Evolutionary conservation across 2,329 filamentous ascomycete species (phyloP).

Genomic region (Calonectria pseudoreteaudii): DNA sequence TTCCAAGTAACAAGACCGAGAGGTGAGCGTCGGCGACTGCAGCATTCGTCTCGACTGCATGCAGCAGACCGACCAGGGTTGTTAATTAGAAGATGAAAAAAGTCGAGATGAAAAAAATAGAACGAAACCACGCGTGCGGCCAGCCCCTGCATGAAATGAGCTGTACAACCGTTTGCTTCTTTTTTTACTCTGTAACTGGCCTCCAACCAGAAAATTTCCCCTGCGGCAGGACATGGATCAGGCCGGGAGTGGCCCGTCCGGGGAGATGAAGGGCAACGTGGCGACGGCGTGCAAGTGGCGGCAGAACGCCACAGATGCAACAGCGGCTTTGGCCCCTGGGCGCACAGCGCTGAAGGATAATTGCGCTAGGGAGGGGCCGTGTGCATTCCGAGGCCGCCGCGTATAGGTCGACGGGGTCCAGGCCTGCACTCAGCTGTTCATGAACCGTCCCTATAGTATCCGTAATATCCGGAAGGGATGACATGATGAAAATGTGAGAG

Average conservation of each 20-base stretch:
- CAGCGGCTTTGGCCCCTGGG: not conserved
- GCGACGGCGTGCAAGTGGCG: constrained; percentile 10
- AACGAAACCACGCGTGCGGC: not conserved
- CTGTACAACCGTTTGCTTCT: constrained; percentile 16
- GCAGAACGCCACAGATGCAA: constrained; percentile 18
- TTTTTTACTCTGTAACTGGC: constrained; percentile 3
- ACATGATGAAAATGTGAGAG: not conserved
- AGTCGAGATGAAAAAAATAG: constrained; percentile 6
- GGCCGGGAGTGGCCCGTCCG: constrained; percentile 1
- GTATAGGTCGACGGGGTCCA: not conserved
- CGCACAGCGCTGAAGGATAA: not conserved
- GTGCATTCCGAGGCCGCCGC: not conserved
- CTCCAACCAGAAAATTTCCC: not conserved
- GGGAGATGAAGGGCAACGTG: constrained; percentile 25
- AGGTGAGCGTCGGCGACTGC: not conserved
- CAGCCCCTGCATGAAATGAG: constrained; percentile 28
- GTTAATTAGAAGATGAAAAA: not conserved
- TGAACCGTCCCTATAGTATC: not conserved
- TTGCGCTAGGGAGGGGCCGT: not conserved
- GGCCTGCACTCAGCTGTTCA: not conserved
- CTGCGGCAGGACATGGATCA: constrained; percentile 13
- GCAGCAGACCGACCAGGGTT: not conserved
- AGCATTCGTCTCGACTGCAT: not conserved
- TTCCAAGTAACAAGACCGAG: not conserved
- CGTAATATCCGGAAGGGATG: not conserved